Conservation (phyloP, 2,329 filamentous ascomycete genomes). For the Colletotrichum cuscutae region DNA sequence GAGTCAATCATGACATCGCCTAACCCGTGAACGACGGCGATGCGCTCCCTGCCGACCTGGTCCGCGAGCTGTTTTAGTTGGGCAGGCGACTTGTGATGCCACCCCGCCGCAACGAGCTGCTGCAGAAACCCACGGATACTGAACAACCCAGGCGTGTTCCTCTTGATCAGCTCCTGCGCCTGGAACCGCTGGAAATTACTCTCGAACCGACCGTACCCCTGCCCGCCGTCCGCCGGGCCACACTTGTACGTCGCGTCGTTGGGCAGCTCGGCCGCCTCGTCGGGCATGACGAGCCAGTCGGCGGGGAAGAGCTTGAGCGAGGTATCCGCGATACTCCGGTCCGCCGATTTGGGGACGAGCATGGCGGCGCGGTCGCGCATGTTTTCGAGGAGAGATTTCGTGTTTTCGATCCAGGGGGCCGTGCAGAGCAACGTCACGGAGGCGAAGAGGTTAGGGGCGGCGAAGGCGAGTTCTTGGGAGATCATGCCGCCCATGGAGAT, state of each 20-base stretch:
- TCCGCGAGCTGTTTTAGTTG: constrained; percentile 76
- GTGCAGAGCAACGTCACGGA: constrained; percentile 72
- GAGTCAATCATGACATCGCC: constrained; percentile 82
- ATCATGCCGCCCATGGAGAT: constrained; percentile 95
- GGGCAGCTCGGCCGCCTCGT: constrained; percentile 63
- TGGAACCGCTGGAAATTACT: constrained; percentile 86
- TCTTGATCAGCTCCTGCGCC: constrained; percentile 81
- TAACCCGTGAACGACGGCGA: constrained; percentile 81
- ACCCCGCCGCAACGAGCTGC: constrained; percentile 81
- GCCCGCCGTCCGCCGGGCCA: constrained; percentile 42
- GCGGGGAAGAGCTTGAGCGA: constrained; percentile 74
- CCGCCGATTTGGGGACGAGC: constrained; percentile 76
- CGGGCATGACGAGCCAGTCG: constrained; percentile 70
- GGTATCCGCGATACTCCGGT: constrained; percentile 72
- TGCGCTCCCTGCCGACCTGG: constrained; percentile 75
- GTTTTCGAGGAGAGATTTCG: constrained; percentile 72
- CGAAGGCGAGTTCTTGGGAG: constrained; percentile 78
- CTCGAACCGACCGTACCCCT: constrained; percentile 66
- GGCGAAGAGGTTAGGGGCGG: constrained; percentile 62
- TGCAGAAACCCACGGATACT: constrained; percentile 75
- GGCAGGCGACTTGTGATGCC: constrained; percentile 78
- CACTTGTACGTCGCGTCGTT: constrained; percentile 52
- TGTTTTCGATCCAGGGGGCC: constrained; percentile 69
- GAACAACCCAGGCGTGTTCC: constrained; percentile 69
- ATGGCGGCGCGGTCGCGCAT: constrained; percentile 65